phyloP scores from a whole-genome alignment of 1,284 basidiomycete species.

The Cronartium ribicola region DNA sequence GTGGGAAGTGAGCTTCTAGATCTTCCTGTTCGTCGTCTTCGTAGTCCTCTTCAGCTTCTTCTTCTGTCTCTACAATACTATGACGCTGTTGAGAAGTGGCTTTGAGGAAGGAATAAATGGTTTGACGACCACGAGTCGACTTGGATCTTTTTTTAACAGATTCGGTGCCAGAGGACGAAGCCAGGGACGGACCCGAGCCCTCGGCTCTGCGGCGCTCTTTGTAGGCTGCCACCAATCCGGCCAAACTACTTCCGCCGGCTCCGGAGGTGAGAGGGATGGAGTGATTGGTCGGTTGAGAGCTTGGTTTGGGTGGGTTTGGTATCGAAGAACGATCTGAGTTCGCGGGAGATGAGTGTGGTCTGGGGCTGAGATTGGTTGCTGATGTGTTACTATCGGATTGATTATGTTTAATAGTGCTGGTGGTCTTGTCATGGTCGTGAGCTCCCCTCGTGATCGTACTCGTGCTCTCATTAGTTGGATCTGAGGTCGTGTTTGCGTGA shows the following conservation, averaged over 20 bases:
- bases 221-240: slow-evolving; percentile 3
- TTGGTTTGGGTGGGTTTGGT: not conserved
- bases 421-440: not conserved
- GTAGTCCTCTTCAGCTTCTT: slow-evolving; percentile 1
- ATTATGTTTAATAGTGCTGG: not conserved
- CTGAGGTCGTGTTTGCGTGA: not conserved
- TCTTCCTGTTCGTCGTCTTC: not conserved
- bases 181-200: not conserved
- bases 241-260: not conserved
- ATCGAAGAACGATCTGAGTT: not conserved
- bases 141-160: not conserved
- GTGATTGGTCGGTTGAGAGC: not conserved
- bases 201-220: not conserved
- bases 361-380: not conserved
- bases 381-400: not conserved
- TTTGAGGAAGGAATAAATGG: slow-evolving; percentile 7
- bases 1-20: not conserved
- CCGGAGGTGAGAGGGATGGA: not conserved
- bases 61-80: not conserved
- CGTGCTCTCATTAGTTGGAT: not conserved
- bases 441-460: not conserved
- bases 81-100: not conserved
- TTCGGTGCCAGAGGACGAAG: not conserved
- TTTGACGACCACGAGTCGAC: not conserved
- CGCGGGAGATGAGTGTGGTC: not conserved